These are phyloP conservation scores for Prunus kanzakura DNA, from an alignment of 306 rosid genomes.

Conservation along the genomic window DNA sequence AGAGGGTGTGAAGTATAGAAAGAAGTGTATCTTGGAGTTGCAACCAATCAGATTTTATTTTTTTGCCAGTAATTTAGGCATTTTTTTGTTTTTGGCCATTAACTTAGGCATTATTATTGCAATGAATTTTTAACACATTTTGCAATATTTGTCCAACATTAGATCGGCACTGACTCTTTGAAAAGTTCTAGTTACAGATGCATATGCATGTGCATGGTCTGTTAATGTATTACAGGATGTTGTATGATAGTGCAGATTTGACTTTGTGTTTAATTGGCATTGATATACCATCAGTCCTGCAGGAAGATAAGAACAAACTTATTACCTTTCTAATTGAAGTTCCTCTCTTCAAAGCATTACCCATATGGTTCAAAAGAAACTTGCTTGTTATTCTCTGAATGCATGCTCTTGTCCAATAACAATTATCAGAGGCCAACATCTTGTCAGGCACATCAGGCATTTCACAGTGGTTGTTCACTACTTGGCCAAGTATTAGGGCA, in stretches of 20 bases:
- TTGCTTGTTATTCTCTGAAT: slow-evolving; percentile 30
- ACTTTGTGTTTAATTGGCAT: background rate
- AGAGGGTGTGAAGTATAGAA: too few species aligned
- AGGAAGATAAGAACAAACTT: background rate
- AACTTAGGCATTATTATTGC: background rate
- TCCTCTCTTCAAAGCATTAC: slow-evolving; percentile 70
- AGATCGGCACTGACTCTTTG: background rate
- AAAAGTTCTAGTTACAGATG: background rate
- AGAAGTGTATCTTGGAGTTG: background rate
- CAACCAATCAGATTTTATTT: background rate
- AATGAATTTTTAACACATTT: background rate
- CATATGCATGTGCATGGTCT: background rate
- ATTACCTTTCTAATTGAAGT: slow-evolving; percentile 60
- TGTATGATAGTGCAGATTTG: background rate
- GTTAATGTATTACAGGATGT: background rate
- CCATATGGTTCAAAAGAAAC: slow-evolving; percentile 63
- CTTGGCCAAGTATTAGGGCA: slow-evolving; percentile 46
- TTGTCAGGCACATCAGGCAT: slow-evolving; percentile 10
- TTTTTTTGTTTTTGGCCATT: too few species aligned
- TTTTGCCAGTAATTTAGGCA: background rate
- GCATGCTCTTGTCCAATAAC: slow-evolving; percentile 62
- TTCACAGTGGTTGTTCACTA: slow-evolving; percentile 32
- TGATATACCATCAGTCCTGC: background rate
- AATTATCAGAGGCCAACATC: slow-evolving; percentile 24
- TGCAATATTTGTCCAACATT: background rate